Evolutionary conservation across 306 rosid genomes (phyloP).

Genomic region (Arachis stenosperma): DNA sequence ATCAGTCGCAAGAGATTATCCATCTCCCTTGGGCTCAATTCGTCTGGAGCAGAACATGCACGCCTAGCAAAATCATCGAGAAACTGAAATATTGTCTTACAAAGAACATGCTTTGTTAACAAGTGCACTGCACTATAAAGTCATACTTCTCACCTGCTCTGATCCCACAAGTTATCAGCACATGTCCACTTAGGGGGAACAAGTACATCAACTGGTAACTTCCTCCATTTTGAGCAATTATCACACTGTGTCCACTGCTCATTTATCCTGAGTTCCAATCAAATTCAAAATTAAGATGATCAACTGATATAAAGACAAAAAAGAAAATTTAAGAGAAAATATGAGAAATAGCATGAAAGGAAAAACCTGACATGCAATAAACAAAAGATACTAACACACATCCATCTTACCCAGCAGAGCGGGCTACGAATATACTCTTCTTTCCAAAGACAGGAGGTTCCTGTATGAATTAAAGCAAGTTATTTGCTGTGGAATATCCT

Average conservation of each 20-base stretch:
- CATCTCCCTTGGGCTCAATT: conserved; percentile 77
- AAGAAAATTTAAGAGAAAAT: conserved; percentile 24
- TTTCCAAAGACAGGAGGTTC: conserved; percentile 98
- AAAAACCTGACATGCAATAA: conserved; percentile 1
- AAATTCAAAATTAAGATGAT: conserved; percentile 41
- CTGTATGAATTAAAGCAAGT: conserved; percentile 54
- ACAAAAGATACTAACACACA: conserved; percentile 20
- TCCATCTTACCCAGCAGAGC: conserved; percentile 74
- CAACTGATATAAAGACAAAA: conserved; percentile 5
- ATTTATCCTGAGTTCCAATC: conserved; percentile 62
- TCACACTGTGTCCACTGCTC: conserved; percentile 99
- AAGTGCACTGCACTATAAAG: conserved; percentile 15
- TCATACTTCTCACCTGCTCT: conserved; percentile 60
- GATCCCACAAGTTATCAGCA: conserved; percentile 85
- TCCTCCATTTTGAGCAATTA: conserved; percentile 90
- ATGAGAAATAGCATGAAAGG: conserved; percentile 1
- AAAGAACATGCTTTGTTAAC: conserved; percentile 27
- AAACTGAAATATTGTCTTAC: conserved; percentile 31
- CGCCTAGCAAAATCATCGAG: conserved; percentile 58
- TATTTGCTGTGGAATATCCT: conserved; percentile 22
- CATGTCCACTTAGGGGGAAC: conserved; percentile 92
- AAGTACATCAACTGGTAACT: conserved; percentile 80
- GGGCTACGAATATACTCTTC: conserved; percentile 79
- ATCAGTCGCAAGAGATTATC: conserved; percentile 80
- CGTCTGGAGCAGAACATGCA: conserved; percentile 84